Conservation (phyloP, 805 yeast genomes). For the Metschnikowia gelsemii region DNA sequence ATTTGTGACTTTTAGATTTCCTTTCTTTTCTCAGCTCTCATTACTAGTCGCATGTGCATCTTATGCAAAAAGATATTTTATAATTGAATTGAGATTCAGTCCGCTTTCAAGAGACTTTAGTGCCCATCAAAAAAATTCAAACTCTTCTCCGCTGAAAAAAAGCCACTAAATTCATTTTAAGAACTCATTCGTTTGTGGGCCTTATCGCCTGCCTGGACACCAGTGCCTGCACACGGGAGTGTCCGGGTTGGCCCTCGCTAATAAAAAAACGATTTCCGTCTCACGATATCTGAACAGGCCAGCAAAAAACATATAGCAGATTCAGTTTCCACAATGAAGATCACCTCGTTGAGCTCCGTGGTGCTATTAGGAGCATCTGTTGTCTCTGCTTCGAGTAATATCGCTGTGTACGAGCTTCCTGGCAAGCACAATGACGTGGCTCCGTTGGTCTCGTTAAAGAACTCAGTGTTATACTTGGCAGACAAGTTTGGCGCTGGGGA, state of each 20-base stretch:
- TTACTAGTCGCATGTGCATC: no score
- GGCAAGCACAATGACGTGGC: conserved; percentile 2
- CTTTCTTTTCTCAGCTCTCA: no score
- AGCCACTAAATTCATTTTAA: no score
- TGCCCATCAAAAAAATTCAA: no score
- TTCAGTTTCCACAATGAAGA: conserved; percentile 16
- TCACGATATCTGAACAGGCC: not conserved
- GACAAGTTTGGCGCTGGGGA: conserved; percentile 45
- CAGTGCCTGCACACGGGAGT: conserved; percentile 11
- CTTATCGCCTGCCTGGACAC: conserved; percentile 5
- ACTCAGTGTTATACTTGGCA: conserved; percentile 45
- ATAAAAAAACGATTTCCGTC: not conserved
- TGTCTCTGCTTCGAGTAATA: conserved; percentile 16
- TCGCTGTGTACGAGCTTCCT: conserved; percentile 20
- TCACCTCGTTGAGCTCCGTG: conserved; percentile 17
- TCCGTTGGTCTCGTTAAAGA: conserved; percentile 20
- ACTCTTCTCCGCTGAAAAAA: no score
- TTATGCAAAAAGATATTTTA: no score
- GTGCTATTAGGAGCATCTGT: conserved; percentile 15
- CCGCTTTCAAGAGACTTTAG: no score
- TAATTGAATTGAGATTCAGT: no score
- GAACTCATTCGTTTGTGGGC: no score
- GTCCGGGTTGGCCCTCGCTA: conserved; percentile 7
- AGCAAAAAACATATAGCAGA: not conserved
- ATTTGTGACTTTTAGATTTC: no score